Conservation (phyloP, 73 alveolate species). For the Uronychia setigera region DNA sequence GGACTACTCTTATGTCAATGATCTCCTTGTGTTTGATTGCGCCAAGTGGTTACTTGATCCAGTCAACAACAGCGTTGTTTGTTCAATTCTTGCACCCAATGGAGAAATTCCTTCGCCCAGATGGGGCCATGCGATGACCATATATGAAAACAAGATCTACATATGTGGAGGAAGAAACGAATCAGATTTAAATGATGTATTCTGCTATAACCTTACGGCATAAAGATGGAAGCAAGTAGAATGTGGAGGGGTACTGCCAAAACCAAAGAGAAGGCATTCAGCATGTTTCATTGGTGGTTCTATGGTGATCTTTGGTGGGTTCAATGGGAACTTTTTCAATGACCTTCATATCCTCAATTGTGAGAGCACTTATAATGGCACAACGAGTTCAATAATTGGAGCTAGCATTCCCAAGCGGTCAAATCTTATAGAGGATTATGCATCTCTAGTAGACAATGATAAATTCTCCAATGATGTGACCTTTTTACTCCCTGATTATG, state of each 20-base stretch:
- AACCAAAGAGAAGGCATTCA: slow-evolving; percentile 62
- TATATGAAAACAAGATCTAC: slow-evolving; percentile 78
- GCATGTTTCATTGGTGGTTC: slow-evolving; percentile 57
- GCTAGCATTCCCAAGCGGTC: too few relatives aligned
- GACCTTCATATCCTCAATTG: slow-evolving; percentile 52
- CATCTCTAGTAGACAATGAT: not conserved
- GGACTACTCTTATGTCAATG: slow-evolving; percentile 56
- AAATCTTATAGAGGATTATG: not conserved
- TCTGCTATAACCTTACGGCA: slow-evolving; percentile 29
- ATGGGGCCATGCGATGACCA: slow-evolving; percentile 85
- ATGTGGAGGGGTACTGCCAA: slow-evolving; percentile 29
- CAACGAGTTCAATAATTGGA: not conserved
- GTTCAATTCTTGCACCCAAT: not conserved
- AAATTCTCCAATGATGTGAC: not conserved
- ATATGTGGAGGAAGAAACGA: slow-evolving; percentile 93
- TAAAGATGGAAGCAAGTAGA: slow-evolving; percentile 19
- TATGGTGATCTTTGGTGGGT: slow-evolving; percentile 67
- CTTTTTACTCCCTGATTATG: not conserved
- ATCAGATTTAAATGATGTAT: slow-evolving; percentile 77
- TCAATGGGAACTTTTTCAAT: slow-evolving; percentile 62
- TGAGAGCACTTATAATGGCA: not conserved
- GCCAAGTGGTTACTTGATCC: not conserved
- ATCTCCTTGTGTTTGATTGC: slow-evolving; percentile 37
- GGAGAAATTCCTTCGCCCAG: slow-evolving; percentile 71
- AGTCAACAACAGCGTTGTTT: not conserved